These are phyloP conservation scores for Allium fistulosum DNA, from an alignment of 106 monocot genomes.

Conservation along the genomic window DNA sequence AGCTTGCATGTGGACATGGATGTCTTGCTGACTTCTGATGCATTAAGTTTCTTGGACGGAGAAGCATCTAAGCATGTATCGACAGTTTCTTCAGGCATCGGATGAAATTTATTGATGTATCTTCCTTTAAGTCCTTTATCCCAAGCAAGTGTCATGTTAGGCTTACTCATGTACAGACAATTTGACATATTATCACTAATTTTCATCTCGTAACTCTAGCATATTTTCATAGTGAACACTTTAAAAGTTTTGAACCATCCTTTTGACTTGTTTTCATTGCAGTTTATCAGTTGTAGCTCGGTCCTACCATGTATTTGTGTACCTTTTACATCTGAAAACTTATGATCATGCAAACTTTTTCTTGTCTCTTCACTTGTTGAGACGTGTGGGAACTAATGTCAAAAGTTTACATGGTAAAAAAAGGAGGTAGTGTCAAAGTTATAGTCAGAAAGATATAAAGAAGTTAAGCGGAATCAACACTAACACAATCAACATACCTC, in stretches of 20 bases:
- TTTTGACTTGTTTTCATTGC: conserved; percentile 39
- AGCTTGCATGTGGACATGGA: conserved; percentile 43
- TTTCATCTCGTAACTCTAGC: conserved; percentile 35
- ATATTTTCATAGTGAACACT: conserved; percentile 24
- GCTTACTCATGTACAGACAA: conserved; percentile 36
- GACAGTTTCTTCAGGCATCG: conserved; percentile 5
- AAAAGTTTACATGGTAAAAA: background rate
- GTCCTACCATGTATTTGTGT: conserved; percentile 5
- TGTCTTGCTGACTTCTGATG: conserved; percentile 26
- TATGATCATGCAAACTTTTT: conserved; percentile 15
- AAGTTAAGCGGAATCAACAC: background rate
- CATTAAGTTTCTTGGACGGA: conserved; percentile 21
- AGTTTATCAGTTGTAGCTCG: conserved; percentile 33
- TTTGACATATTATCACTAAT: conserved; percentile 17
- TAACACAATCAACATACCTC: conserved; percentile 61
- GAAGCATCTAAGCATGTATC: conserved; percentile 54
- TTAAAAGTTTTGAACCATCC: conserved; percentile 35
- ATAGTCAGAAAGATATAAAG: background rate
- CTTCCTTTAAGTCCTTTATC: conserved; percentile 10
- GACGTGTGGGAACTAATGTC: conserved; percentile 35
- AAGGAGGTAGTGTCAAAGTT: background rate
- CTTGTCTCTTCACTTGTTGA: conserved; percentile 14
- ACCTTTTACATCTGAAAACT: conserved; percentile 1
- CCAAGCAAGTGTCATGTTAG: conserved; percentile 28
- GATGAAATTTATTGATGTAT: conserved; percentile 37